Evolutionary conservation across 495 filamentous ascomycete species (phyloP).

Genomic region (Thermochaetoides thermophila): DNA sequence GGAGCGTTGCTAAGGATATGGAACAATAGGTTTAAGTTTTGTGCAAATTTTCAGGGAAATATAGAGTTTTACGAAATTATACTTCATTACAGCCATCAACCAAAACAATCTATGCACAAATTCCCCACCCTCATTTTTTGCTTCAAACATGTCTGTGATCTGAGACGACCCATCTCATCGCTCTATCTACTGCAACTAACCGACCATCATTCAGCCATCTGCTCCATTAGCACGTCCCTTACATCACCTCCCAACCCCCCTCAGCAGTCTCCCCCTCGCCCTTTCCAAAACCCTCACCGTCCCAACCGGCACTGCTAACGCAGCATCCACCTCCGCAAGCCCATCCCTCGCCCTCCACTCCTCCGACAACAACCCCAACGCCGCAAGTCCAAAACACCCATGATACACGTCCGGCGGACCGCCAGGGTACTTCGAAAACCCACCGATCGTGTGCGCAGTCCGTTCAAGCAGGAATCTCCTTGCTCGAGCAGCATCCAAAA

Average conservation of each 20-base stretch:
- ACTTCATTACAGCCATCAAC: too few species aligned
- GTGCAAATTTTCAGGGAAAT: too few species aligned
- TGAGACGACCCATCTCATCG: slow-evolving; percentile 5
- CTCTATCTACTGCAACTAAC: slow-evolving; percentile 15
- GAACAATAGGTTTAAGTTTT: too few species aligned
- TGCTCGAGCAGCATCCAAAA: slow-evolving; percentile 46
- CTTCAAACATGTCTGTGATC: too few species aligned
- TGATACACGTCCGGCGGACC: slow-evolving; percentile 84
- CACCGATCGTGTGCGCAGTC: slow-evolving; percentile 83
- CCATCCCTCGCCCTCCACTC: too few species aligned
- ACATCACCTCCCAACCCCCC: slow-evolving; percentile 5
- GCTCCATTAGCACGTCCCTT: too few species aligned
- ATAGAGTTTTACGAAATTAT: too few species aligned
- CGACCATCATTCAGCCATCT: slow-evolving; percentile 3
- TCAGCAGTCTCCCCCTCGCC: slow-evolving; percentile 21
- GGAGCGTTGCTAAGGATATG: too few species aligned
- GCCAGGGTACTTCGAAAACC: slow-evolving; percentile 73
- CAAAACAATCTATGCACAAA: too few species aligned
- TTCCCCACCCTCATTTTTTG: too few species aligned
- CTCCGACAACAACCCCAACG: slow-evolving; percentile 52
- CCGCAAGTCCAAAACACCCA: slow-evolving; percentile 73
- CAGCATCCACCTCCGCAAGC: slow-evolving; percentile 48
- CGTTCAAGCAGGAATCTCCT: slow-evolving; percentile 70
- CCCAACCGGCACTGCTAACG: slow-evolving; percentile 47
- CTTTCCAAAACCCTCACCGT: slow-evolving; percentile 30